Base-by-base conservation (phyloP, 352 stramenopile species). In the Hyphochytrium catenoides region DNA sequence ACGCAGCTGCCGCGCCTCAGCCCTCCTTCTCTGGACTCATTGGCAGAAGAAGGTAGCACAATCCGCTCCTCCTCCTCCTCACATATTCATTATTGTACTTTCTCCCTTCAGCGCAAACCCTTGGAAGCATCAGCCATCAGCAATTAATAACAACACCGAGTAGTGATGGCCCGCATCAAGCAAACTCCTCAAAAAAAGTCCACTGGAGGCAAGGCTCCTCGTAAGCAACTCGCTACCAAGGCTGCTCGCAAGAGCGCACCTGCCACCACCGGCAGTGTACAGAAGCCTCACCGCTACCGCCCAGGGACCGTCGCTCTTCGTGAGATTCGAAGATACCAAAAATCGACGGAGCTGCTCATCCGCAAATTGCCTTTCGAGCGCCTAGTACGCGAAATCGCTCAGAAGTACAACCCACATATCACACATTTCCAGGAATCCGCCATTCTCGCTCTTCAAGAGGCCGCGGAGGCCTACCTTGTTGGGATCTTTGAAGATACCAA, bases 171-270 rank as follows among this genome's bases (percentile, higher is more conserved):
- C 51, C 75, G 82, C 73, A 94, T 82, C 47, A 95, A 95, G 62
- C 81, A 95, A 58, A 95, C 82, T 54, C 79, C 84, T 23, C 75
- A 81, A 46, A n/a, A n/a, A n/a, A 95, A 95, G 57, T 92, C 75
- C 36, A 72, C 81, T 36, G 78, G 78, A 57, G 78, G 78, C 54
- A 93, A 93, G 62, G 78, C 78, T 14, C 79, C 79, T 15, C 68
- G 79, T 43, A 92, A 92, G 68, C 77, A 93, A 60, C 64, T 93
- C 24, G 79, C 77, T 40, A 77, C 61, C 26, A 93, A 93, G 63
- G 75, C 75, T 31, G 76, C 75, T 21, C 72, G 79, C 47, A 93
- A 93, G 69, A 81, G 59, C 34, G 77, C 79, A 8, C 78, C 79
- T 22, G 65, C 74, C 28, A 77, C 64, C 1, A 58, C 63, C 39